Base-by-base conservation (phyloP, 495 filamentous ascomycete genomes). In the Aspergillus saccharolyticus region DNA sequence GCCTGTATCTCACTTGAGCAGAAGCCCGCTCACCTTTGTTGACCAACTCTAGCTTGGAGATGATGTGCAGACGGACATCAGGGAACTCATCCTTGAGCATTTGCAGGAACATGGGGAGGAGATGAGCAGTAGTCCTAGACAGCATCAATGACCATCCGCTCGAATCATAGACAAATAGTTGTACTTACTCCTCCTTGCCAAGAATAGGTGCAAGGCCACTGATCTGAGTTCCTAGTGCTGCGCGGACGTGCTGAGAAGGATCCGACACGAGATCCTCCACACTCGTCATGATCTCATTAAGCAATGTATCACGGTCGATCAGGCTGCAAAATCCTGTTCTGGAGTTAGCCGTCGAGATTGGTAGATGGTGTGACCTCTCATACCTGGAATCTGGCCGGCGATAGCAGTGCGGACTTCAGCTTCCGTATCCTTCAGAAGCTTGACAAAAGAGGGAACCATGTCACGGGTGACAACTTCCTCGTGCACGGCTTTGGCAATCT, bases 81-180 rank as follows among this genome's bases (percentile, higher is more conserved):
- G 94, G 94, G 74, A 96, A 97, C 65, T 98, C 94, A 69, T 98
- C 94, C 77, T 98, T 98, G 50, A 98, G 85, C 94, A 98, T 98
- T 68, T 95, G 89, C 42, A 97, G 80, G 75, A 98, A 98, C 95
- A 98, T 98, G 42, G 94, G 94, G 43, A 98, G 84, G 57, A 98
- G 88, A 65, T 97, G 94, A 55, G 91, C 83, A 59, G 96, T 97
- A 42, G 94, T 98, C 71, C 90, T 95, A 57, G 0, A 39, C 12
- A 28, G 60, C 62, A 54, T 42, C 43, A 67, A 53, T 61, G 21
- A 65, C 56, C 53, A 39, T 19, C 57, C 14, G 17, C 15, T 20
- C 7, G 14, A 6, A 10, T 28, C 22, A n/a, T n/a, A n/a, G n/a
- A n/a, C n/a, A 44, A 18, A n/a, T 15, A 22, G 4, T 44, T 58